These are phyloP conservation scores for Trichomonas tenax DNA, from an alignment of 208 protist genomes.

Conservation along the genomic window DNA sequence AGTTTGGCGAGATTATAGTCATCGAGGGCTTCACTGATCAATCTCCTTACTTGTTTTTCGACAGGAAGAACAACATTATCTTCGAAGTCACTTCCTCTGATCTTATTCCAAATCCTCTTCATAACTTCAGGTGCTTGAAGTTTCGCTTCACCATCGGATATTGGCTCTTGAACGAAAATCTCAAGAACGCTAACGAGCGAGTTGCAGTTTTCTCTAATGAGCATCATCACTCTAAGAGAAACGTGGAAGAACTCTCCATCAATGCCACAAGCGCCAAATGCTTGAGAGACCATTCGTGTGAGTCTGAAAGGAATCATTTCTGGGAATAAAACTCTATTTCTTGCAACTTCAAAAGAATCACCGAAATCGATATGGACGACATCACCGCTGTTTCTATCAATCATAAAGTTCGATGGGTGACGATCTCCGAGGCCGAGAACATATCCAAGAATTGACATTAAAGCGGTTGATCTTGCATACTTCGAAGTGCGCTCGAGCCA, in stretches of 20 bases:
- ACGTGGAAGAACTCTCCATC: background rate
- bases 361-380: background rate
- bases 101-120: background rate
- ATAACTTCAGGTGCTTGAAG: background rate
- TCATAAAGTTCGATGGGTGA: constrained; percentile 12
- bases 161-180: constrained; percentile 1
- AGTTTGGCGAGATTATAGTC: background rate
- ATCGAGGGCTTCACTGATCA: background rate
- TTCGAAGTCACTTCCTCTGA: background rate
- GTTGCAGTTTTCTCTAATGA: constrained; percentile 5
- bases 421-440: background rate
- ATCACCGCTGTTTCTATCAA: constrained; percentile 19
- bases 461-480: background rate
- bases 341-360: constrained; percentile 10
- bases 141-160: background rate
- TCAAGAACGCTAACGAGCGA: background rate
- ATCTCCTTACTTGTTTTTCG: background rate
- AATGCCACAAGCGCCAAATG: background rate
- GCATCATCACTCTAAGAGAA: background rate
- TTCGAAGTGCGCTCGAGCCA: background rate
- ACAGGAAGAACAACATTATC: background rate
- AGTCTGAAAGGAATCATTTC: constrained; percentile 15
- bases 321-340: background rate
- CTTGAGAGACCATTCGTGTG: background rate
- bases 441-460: constrained; percentile 15